These are phyloP conservation scores for Claviceps sp. DNA, from an alignment of 2,329 filamentous ascomycete genomes.

Conservation along the genomic window DNA sequence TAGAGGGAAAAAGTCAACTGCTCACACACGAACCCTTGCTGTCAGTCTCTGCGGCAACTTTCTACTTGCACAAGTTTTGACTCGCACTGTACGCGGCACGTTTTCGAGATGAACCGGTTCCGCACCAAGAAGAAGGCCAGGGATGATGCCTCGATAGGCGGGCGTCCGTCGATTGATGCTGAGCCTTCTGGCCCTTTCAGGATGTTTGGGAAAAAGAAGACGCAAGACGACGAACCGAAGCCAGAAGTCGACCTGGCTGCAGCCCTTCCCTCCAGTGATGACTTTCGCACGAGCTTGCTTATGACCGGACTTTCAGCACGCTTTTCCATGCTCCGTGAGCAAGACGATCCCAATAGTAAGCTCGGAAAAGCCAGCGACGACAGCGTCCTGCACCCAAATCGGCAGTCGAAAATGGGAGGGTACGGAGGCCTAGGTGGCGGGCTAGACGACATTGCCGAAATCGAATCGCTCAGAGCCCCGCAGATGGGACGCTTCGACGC, in stretches of 20 bases:
- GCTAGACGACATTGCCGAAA: conserved; percentile 79
- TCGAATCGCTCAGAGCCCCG: conserved; percentile 61
- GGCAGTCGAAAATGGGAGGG: conserved; percentile 64
- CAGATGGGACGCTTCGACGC: conserved; percentile 50
- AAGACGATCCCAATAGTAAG: conserved; percentile 80
- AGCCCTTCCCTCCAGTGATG: conserved; percentile 68
- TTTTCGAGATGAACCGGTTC: conserved; percentile 53
- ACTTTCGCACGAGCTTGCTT: conserved; percentile 88
- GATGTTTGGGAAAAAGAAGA: conserved; percentile 44
- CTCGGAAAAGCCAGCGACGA: conserved; percentile 92
- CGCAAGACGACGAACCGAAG: conserved; percentile 42
- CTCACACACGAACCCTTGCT: neutral
- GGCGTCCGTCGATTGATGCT: conserved; percentile 39
- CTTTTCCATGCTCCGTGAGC: conserved; percentile 93
- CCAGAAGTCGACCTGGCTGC: conserved; percentile 57
- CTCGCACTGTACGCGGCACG: neutral
- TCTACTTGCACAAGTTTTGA: neutral
- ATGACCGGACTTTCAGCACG: conserved; percentile 91
- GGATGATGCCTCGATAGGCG: conserved; percentile 35
- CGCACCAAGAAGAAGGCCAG: conserved; percentile 58
- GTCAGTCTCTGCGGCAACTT: neutral
- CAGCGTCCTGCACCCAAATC: conserved; percentile 73
- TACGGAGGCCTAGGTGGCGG: conserved; percentile 43
- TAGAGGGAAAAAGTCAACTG: neutral
- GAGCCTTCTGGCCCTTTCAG: conserved; percentile 39